Evolutionary conservation across 2,329 filamentous ascomycete genomes (phyloP).

Genomic region (Neophaeococcomyces aloes): DNA sequence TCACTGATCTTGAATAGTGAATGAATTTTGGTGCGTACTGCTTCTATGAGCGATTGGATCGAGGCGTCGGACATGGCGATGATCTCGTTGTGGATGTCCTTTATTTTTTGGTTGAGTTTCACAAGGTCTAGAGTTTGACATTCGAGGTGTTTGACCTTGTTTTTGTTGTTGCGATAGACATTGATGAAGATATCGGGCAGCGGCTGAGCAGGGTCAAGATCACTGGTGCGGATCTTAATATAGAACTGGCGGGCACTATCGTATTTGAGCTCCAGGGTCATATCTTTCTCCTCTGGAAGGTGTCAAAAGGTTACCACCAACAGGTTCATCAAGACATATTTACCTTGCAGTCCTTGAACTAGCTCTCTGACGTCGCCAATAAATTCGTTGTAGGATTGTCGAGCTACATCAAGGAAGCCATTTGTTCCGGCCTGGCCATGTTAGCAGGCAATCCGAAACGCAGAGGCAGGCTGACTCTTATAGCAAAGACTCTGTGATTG

Average conservation of each 20-base stretch:
- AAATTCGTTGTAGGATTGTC: conserved; percentile 81
- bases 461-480: conserved; percentile 47
- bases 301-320: conserved; percentile 17
- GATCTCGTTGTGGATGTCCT: conserved; percentile 73
- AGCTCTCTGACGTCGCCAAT: conserved; percentile 67
- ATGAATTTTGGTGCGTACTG: conserved; percentile 62
- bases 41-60: conserved; percentile 58
- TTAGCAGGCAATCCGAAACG: conserved; percentile 16
- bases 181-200: conserved; percentile 70
- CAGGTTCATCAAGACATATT: neutral
- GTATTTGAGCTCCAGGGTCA: conserved; percentile 60
- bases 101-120: conserved; percentile 68
- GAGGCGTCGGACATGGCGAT: conserved; percentile 70
- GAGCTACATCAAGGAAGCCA: conserved; percentile 75
- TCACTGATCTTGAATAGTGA: conserved; percentile 76
- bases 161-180: conserved; percentile 48
- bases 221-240: conserved; percentile 52
- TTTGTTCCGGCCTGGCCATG: conserved; percentile 60
- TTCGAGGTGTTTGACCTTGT: conserved; percentile 52
- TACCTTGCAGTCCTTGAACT: conserved; percentile 57
- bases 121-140: conserved; percentile 79
- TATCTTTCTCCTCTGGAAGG: conserved; percentile 42
- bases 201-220: conserved; percentile 47
- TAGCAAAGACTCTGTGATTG: conserved; percentile 82
- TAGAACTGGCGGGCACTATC: conserved; percentile 72